phyloP scores from a whole-genome alignment of 164 flowering plant genomes.

The Annona cherimola region DNA sequence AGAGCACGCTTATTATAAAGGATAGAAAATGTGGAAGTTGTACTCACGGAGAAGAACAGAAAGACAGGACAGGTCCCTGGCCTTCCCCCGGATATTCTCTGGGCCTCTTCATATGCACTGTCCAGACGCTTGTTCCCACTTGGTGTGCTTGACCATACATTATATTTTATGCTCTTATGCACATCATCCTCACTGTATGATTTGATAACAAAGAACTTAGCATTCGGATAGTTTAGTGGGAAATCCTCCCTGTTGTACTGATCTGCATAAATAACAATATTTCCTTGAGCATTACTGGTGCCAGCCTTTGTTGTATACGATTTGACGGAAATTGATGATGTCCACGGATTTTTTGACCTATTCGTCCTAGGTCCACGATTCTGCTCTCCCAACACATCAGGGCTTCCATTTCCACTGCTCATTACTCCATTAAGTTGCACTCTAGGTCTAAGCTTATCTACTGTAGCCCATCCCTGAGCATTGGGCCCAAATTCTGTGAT shows the following conservation, averaged over 20 bases:
- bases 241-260: constrained; percentile 72
- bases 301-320: constrained; percentile 52
- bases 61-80: constrained; percentile 65
- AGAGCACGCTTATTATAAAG: neutral
- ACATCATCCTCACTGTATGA: constrained; percentile 96
- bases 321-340: constrained; percentile 32
- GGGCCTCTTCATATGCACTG: constrained; percentile 66
- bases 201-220: constrained; percentile 82
- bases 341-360: constrained; percentile 43
- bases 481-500: constrained; percentile 35
- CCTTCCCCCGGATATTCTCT: constrained; percentile 42
- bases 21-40: neutral
- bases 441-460: constrained; percentile 42
- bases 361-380: constrained; percentile 58
- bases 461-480: constrained; percentile 24
- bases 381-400: constrained; percentile 53
- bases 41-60: constrained; percentile 84
- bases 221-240: constrained; percentile 42
- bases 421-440: constrained; percentile 27
- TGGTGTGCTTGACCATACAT: constrained; percentile 95
- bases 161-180: constrained; percentile 87
- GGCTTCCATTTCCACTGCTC: constrained; percentile 30
- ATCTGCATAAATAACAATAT: constrained; percentile 45
- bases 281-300: constrained; percentile 41
- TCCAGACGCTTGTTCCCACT: constrained; percentile 85